Percentiles rank a stretch among this genome's conserved stretches.
Evolutionary conservation across 306 rosid species (phyloP).

Genomic region (Hippophae rhamnoides): DNA sequence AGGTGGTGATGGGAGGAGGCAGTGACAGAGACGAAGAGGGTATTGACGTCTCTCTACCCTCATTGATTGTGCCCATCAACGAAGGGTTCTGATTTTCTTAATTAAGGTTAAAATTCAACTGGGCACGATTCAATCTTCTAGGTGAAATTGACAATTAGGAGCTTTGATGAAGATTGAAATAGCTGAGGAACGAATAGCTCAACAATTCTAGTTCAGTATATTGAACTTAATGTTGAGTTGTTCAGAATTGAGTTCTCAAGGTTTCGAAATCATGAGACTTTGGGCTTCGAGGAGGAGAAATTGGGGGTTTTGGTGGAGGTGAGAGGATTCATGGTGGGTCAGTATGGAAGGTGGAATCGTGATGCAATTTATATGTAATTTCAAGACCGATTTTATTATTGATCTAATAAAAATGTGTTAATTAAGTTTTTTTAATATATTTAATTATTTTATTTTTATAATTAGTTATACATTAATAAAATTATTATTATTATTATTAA

Average conservation of each 20-base stretch:
- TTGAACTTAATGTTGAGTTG: too few relatives aligned
- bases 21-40: slow-evolving; percentile 15
- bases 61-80: slow-evolving; percentile 43
- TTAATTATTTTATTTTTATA: too few relatives aligned
- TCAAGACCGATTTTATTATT: too few relatives aligned
- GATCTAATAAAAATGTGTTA: too few relatives aligned
- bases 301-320: slow-evolving; percentile 5
- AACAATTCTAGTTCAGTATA: too few relatives aligned
- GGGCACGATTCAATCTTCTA: background rate
- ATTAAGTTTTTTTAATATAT: too few relatives aligned
- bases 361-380: background rate
- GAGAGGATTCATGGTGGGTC: background rate
- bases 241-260: too few relatives aligned
- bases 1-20: slow-evolving; percentile 21
- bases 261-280: background rate
- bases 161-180: too few relatives aligned
- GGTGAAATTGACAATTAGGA: background rate
- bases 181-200: too few relatives aligned
- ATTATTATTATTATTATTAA: too few relatives aligned
- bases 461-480: too few relatives aligned
- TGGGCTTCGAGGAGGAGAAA: background rate
- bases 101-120: background rate
- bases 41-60: slow-evolving; percentile 17
- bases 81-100: slow-evolving; percentile 3
- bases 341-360: background rate